Conservation (phyloP, 2,329 filamentous ascomycete genomes). For the Ascosphaera pollenicola region DNA sequence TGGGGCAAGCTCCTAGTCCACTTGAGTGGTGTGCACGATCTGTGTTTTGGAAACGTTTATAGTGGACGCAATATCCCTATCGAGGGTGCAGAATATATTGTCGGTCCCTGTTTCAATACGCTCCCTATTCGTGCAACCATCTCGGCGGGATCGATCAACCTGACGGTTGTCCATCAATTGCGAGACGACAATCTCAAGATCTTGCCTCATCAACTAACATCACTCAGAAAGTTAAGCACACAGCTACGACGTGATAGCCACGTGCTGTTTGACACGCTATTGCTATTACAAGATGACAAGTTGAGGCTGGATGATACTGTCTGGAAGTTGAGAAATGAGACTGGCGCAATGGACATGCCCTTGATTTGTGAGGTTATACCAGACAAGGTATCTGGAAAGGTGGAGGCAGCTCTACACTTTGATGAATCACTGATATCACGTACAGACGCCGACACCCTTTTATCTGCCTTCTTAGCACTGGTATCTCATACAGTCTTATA, state of each 20-base stretch:
- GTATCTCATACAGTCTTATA: slow-evolving; percentile 15
- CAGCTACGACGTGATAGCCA: slow-evolving; percentile 23
- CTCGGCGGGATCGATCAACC: slow-evolving; percentile 25
- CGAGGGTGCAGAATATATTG: slow-evolving; percentile 43
- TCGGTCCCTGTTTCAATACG: slow-evolving; percentile 85
- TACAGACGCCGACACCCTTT: slow-evolving; percentile 8
- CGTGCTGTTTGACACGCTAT: slow-evolving; percentile 54
- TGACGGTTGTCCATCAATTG: slow-evolving; percentile 35
- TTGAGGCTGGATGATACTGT: slow-evolving; percentile 22
- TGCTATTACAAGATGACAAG: slow-evolving; percentile 51
- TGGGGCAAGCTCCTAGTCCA: slow-evolving; percentile 46
- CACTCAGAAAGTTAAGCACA: slow-evolving; percentile 48
- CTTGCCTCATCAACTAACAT: slow-evolving; percentile 49
- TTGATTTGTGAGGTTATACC: slow-evolving; percentile 56
- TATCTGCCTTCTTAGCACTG: slow-evolving; percentile 11
- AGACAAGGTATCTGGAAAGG: slow-evolving; percentile 24
- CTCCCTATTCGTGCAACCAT: slow-evolving; percentile 46
- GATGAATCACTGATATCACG: slow-evolving; percentile 16
- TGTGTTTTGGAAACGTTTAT: slow-evolving; percentile 44
- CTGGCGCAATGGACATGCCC: slow-evolving; percentile 40
- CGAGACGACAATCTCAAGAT: slow-evolving; percentile 40
- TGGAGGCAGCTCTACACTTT: slow-evolving; percentile 42
- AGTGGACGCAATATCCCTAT: slow-evolving; percentile 50
- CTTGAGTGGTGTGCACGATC: slow-evolving; percentile 23
- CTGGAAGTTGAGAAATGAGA: slow-evolving; percentile 29